Base-by-base conservation (phyloP, 345 rosid genomes). In the Populus pruinosa region DNA sequence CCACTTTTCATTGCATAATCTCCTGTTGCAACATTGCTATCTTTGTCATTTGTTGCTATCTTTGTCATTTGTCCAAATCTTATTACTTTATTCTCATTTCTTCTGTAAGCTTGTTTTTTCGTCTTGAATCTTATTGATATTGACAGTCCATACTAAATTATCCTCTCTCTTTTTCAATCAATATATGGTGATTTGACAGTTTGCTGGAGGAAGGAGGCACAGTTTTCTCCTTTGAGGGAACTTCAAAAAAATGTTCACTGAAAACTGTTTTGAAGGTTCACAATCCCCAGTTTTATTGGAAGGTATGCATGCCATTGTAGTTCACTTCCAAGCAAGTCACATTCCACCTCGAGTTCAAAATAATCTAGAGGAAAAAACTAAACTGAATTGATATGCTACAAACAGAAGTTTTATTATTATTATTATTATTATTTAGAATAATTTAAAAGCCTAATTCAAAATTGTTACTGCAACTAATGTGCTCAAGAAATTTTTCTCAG, bases 201-300 rank as follows among this genome's bases (percentile, higher is more conserved):
- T 76, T 93, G 72, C 69, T 93, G 76, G 98, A 93, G 88, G 96
- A 92, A 84, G 98, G 98, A 68, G 99, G 99, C 75, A 90, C 96
- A 18, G 87, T 87, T 76, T 93, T 88, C 79, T 85, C 87, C 5
- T 95, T 92, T n/a, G 90, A 87, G 23, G 97, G 94, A 79, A 78
- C 85, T 23, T 66, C 67, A 33, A 73, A 80, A 77, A 85, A 80
- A 43, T 91, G 89, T 82, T 78, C 79, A 47, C 77, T 85, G 71
- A 88, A 85, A 79, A 77, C 86, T 78, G 78, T 81, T 47, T 76
- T 95, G 83, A 92, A 81, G 81, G 85, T 95, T 78, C 94, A 93
- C 84, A 88, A 77, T 84, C 94, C 97, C 61, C 92, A 86, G 70
- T 92, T 95, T 86, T 93, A 95, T 83, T 93, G 98, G 94, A 95